Evolutionary conservation across 805 yeast genomes (phyloP).

Genomic region (Teunomyces funiuensis): DNA sequence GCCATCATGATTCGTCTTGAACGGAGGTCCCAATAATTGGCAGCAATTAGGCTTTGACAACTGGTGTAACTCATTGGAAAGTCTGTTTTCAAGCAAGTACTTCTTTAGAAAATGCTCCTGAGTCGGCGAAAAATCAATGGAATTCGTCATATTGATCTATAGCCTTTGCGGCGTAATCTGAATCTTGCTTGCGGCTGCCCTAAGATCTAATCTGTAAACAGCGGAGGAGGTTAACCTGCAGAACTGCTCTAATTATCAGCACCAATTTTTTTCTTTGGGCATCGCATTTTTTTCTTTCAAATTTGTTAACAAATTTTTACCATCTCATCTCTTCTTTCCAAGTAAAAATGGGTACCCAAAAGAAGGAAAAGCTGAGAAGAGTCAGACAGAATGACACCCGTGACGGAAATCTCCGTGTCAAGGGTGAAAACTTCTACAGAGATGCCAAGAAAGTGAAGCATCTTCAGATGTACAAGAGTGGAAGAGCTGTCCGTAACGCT

Average conservation of each 20-base stretch:
- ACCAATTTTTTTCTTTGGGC: background rate
- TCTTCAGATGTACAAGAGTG: conserved; percentile 89
- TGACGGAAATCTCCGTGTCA: conserved; percentile 89
- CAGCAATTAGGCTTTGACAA: conserved; percentile 64
- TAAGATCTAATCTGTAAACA: background rate
- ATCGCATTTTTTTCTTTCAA: background rate
- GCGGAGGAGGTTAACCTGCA: background rate
- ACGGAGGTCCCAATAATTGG: conserved; percentile 76
- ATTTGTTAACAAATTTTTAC: conserved; percentile 8
- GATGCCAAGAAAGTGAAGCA: conserved; percentile 91
- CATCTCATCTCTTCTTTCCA: conserved; percentile 5
- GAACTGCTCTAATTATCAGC: background rate
- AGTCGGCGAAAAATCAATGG: conserved; percentile 35
- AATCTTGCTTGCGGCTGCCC: background rate
- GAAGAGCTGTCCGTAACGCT: conserved; percentile 83
- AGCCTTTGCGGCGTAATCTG: background rate
- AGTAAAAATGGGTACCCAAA: conserved; percentile 78
- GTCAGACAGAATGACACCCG: conserved; percentile 75
- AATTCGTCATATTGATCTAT: background rate
- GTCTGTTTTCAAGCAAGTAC: conserved; percentile 64
- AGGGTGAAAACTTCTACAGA: conserved; percentile 94
- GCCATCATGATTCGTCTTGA: conserved; percentile 44
- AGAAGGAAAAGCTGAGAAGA: conserved; percentile 88
- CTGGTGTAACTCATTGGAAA: conserved; percentile 59
- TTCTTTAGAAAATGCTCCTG: conserved; percentile 90